Evolutionary conservation across 192 early-diverging fungal species (phyloP).

Genomic region (Tieghemiomyces parasiticus): DNA sequence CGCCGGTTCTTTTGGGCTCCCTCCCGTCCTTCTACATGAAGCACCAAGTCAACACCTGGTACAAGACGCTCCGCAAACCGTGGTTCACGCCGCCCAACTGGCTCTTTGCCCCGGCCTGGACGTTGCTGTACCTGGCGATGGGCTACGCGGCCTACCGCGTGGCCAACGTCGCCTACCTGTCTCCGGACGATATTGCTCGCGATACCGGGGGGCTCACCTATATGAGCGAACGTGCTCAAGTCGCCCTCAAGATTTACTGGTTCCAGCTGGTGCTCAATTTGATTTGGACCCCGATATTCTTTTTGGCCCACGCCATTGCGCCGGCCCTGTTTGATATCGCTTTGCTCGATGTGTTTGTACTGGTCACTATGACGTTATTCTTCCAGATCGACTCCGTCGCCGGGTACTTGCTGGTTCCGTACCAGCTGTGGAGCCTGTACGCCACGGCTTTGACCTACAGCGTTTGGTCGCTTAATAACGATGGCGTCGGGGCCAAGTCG

Average conservation of each 20-base stretch:
- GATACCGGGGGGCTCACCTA: too few species aligned
- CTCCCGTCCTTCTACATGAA: background rate
- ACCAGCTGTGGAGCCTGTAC: conserved; percentile 9
- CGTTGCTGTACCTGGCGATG: conserved; percentile 15
- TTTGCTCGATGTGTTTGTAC: conserved; percentile 3
- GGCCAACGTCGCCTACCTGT: background rate
- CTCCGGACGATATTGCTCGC: background rate
- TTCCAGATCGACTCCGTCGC: conserved; percentile 12
- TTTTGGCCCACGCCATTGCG: conserved; percentile 6
- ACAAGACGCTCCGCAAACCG: conserved; percentile 14
- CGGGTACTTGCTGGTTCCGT: conserved; percentile 16
- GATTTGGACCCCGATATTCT: conserved; percentile 18
- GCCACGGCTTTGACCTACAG: background rate
- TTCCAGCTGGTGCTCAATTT: conserved; percentile 16
- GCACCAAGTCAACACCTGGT: conserved; percentile 14
- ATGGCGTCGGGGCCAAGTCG: too few species aligned
- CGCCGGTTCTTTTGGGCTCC: background rate
- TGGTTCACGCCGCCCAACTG: conserved; percentile 15
- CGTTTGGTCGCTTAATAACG: background rate
- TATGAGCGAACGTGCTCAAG: background rate
- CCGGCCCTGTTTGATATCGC: conserved; percentile 13
- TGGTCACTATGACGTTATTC: conserved; percentile 13
- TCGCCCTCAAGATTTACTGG: conserved; percentile 13
- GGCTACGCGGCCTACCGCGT: conserved; percentile 14
- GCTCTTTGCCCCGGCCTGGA: conserved; percentile 15